These are phyloP conservation scores for Thelonectria rubi DNA, from an alignment of 2,329 filamentous ascomycete genomes.

Conservation along the genomic window DNA sequence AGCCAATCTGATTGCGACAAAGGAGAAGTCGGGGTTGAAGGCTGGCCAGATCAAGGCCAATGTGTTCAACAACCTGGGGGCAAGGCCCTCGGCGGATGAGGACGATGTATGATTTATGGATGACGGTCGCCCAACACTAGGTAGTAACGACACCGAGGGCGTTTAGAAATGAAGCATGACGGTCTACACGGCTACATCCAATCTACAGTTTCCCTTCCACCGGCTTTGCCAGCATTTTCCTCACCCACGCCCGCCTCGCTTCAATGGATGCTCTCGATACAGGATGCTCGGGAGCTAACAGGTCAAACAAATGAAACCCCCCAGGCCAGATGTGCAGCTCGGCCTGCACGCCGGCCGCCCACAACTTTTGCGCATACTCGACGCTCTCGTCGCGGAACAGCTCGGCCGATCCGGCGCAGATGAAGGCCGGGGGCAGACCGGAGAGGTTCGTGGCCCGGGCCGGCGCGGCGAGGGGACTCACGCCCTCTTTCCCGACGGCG, in stretches of 20 bases:
- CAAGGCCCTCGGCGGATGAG: slow-evolving; percentile 27
- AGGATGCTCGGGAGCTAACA: slow-evolving; percentile 27
- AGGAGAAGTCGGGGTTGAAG: slow-evolving; percentile 70
- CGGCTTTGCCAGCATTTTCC: slow-evolving; percentile 21
- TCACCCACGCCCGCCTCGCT: slow-evolving; percentile 29
- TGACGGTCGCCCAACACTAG: slow-evolving; percentile 29
- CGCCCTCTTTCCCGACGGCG: slow-evolving; percentile 44
- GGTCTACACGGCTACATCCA: slow-evolving; percentile 14
- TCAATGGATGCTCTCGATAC: slow-evolving; percentile 25
- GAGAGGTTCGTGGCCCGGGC: slow-evolving; percentile 47
- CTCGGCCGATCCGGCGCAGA: slow-evolving; percentile 55
- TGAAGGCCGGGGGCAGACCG: slow-evolving; percentile 54
- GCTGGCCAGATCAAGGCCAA: slow-evolving; percentile 70
- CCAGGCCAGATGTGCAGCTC: slow-evolving; percentile 57
- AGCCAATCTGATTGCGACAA: slow-evolving; percentile 67
- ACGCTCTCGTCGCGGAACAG: slow-evolving; percentile 54
- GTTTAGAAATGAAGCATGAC: slow-evolving; percentile 39
- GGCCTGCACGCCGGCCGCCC: slow-evolving; percentile 51
- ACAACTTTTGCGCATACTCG: slow-evolving; percentile 51
- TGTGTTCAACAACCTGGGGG: slow-evolving; percentile 62
- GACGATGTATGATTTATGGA: slow-evolving; percentile 30
- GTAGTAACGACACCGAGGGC: slow-evolving; percentile 41
- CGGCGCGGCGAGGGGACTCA: slow-evolving; percentile 50
- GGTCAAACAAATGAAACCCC: slow-evolving; percentile 52
- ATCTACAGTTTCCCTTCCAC: slow-evolving; percentile 19